Evolutionary conservation across 805 yeast species (phyloP).

Genomic region (Pichia thaimueangensis): DNA sequence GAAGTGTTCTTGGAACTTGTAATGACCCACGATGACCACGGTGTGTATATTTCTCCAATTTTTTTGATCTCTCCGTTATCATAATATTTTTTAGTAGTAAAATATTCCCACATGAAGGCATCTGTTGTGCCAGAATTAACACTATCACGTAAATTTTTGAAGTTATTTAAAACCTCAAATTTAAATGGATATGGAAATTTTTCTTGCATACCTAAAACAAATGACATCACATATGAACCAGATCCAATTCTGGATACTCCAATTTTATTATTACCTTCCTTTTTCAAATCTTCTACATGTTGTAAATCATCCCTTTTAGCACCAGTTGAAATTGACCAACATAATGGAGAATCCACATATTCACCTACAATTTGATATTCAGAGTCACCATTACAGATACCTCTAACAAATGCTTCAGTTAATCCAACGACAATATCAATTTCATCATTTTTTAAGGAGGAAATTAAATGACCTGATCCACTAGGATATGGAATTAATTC

Average conservation of each 20-base stretch:
- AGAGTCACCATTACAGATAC: constrained; percentile 60
- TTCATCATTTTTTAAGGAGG: constrained; percentile 53
- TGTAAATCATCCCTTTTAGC: constrained; percentile 47
- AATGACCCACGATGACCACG: constrained; percentile 95
- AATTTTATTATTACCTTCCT: constrained; percentile 43
- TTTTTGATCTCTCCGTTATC: constrained; percentile 73
- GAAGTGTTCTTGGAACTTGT: constrained; percentile 40
- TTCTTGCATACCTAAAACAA: constrained; percentile 61
- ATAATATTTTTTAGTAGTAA: constrained; percentile 81
- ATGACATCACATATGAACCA: constrained; percentile 89
- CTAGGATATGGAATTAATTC: constrained; percentile 68
- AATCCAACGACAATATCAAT: constrained; percentile 82
- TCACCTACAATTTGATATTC: constrained; percentile 68
- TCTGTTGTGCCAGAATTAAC: constrained; percentile 64
- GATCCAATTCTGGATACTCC: constrained; percentile 87
- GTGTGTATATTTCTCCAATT: constrained; percentile 86
- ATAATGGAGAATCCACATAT: constrained; percentile 77
- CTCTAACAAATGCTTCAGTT: constrained; percentile 87
- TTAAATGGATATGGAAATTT: constrained; percentile 41
- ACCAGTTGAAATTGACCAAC: constrained; percentile 90
- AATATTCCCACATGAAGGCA: constrained; percentile 95
- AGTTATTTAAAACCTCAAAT: constrained; percentile 57
- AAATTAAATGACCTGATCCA: constrained; percentile 85
- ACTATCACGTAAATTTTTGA: constrained; percentile 70
- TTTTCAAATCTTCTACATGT: constrained; percentile 41